Conservation (phyloP, 139 green algal species). For the Spirogloea muscicola region DNA sequence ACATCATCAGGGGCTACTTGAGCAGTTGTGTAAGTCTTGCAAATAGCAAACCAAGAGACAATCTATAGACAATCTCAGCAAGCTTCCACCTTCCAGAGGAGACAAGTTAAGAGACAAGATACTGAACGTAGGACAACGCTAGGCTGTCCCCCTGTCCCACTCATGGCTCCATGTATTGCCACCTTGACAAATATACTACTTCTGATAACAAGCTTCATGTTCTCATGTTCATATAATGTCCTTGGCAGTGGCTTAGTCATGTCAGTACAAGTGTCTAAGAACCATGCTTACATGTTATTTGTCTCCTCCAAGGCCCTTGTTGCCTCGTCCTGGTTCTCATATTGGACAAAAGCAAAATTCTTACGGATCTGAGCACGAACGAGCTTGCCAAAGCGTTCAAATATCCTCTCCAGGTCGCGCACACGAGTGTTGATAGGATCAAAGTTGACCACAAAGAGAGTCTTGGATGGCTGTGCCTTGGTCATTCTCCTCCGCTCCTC, state of each 20-base stretch:
- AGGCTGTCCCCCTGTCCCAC: not conserved
- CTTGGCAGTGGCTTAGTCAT: no score
- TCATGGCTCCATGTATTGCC: not conserved
- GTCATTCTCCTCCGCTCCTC: slow-evolving; percentile 15
- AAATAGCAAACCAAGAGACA: not conserved
- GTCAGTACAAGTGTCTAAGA: not conserved
- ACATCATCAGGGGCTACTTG: not conserved
- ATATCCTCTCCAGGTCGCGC: slow-evolving; percentile 36
- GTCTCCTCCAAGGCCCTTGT: slow-evolving; percentile 29
- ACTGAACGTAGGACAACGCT: not conserved
- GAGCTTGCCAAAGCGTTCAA: slow-evolving; percentile 37
- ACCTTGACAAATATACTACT: not conserved
- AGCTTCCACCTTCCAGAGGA: not conserved
- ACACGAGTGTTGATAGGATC: slow-evolving; percentile 23
- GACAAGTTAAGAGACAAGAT: not conserved
- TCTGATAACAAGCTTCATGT: not conserved
- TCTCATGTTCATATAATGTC: not conserved
- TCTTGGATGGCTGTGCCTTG: slow-evolving; percentile 16
- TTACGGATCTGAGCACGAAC: slow-evolving; percentile 42
- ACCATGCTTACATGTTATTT: slow-evolving; percentile 20
- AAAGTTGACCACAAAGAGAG: slow-evolving; percentile 53
- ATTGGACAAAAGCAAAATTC: slow-evolving; percentile 53
- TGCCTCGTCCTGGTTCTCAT: slow-evolving; percentile 35
- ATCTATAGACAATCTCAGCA: no score
- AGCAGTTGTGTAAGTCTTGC: not conserved